Percentiles rank a stretch among this genome's conserved stretches.
Evolutionary conservation across 306 rosid species (phyloP).

Genomic region (Pueraria montana): DNA sequence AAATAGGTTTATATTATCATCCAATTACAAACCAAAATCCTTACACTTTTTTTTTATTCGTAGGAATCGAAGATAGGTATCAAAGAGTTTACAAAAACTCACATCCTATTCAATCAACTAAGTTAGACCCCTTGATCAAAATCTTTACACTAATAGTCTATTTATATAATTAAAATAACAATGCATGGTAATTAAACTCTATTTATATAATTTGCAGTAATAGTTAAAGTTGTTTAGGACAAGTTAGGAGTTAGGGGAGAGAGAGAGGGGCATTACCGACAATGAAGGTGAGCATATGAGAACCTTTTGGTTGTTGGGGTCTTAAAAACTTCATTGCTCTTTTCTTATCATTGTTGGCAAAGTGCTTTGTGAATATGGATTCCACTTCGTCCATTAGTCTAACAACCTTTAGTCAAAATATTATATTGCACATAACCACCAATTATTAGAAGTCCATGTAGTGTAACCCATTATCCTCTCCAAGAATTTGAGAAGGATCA

Average conservation of each 20-base stretch:
- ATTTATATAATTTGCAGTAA: not conserved
- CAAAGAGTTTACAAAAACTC: no score
- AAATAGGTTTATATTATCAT: no score
- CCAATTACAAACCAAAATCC: no score
- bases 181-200: not conserved
- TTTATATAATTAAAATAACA: no score
- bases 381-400: constrained; percentile 98
- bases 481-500: not conserved
- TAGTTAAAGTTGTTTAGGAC: constrained; percentile 2
- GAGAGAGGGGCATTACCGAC: constrained; percentile 70
- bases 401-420: constrained; percentile 66
- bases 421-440: constrained; percentile 24
- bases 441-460: constrained; percentile 37
- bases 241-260: not conserved
- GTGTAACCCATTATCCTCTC: constrained; percentile 33
- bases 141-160: no score
- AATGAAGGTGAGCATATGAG: constrained; percentile 93
- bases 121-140: no score
- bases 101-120: no score
- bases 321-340: constrained; percentile 91
- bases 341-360: constrained; percentile 87
- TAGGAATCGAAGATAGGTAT: no score
- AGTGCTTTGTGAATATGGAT: constrained; percentile 89
- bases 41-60: no score
- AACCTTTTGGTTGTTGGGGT: constrained; percentile 81